Percentiles rank a stretch among this genome's conserved stretches.
Evolutionary conservation across 306 rosid genomes (phyloP).

Genomic region (Chamaecrista fasciculata): DNA sequence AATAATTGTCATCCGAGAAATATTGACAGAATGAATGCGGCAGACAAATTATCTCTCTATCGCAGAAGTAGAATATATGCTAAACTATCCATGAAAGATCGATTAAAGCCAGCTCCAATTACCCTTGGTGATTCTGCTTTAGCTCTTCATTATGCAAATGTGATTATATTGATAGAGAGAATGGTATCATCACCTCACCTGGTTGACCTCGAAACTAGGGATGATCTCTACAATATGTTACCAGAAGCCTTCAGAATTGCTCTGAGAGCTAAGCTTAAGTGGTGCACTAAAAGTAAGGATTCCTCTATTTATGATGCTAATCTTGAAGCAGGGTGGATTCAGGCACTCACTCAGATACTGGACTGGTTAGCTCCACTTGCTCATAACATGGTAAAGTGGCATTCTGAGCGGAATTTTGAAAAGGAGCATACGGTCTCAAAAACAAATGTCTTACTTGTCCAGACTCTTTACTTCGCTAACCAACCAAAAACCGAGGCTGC

Average conservation of each 20-base stretch:
- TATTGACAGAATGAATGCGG: constrained; percentile 29
- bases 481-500: constrained; percentile 77
- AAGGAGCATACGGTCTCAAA: constrained; percentile 45
- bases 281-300: constrained; percentile 29
- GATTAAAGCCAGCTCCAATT: constrained; percentile 40
- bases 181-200: constrained; percentile 58
- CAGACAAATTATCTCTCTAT: constrained; percentile 41
- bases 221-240: constrained; percentile 70
- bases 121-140: constrained; percentile 75
- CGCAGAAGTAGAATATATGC: constrained; percentile 48
- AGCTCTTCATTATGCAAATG: constrained; percentile 76
- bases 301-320: constrained; percentile 42
- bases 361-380: constrained; percentile 90
- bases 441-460: constrained; percentile 58
- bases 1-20: constrained; percentile 29
- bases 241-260: constrained; percentile 50
- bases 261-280: constrained; percentile 62
- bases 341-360: constrained; percentile 39
- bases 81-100: constrained; percentile 45
- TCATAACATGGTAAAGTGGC: constrained; percentile 71
- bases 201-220: constrained; percentile 57
- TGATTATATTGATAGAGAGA: constrained; percentile 61
- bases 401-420: constrained; percentile 74
- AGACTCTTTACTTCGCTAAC: constrained; percentile 76
- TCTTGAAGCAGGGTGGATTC: constrained; percentile 55